Evolutionary conservation across 441 rosid species (phyloP), one percentile per base, ranked within the genome.

Genomic region (Pelargonium citronellum): DNA sequence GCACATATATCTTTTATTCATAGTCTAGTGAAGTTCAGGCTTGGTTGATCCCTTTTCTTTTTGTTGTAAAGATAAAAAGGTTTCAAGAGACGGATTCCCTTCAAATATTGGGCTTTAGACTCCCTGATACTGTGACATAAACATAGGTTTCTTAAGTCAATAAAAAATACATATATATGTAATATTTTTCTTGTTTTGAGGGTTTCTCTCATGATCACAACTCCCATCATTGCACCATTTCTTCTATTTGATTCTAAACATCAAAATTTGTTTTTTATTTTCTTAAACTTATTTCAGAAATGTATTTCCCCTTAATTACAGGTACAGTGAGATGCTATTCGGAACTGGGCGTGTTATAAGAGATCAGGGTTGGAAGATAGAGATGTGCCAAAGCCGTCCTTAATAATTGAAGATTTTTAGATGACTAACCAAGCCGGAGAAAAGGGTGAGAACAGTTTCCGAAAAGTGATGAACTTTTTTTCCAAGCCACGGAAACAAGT

Each of bases 351-450:
- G 64, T 49, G 63, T 69, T 66, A 44, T 63, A 69, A 70, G 20
- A 61, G 66, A 69, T n/a, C 43, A 57, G 75, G 71, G 64, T 69
- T 27, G 22, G 19, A 68, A 72, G 37, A 27, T 43, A 3, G 66
- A 41, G 49, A 9, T 67, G 66, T 75, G 47, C 67, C 71, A 77
- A 76, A 77, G 70, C 67, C 73, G 63, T 63, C 68, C 61, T 19
- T 66, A 55, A 47, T 71, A 68, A 46, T 69, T 74, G 73, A 57
- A 77, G 81, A 69, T 74, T 69, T 39, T 70, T 41, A 77, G 77
- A 93, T 93, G 98, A 93, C 90, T 90, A 93, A 51, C 75, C 90
- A 77, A 61, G 77, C 64, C 64, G 76, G 19, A 71, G 83, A 68
- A 44, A 84, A 78, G 77, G 49, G 58, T 77, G 86, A 77, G 64